Base-by-base conservation (phyloP, 2,329 filamentous ascomycete genomes). In the Claviceps africana region DNA sequence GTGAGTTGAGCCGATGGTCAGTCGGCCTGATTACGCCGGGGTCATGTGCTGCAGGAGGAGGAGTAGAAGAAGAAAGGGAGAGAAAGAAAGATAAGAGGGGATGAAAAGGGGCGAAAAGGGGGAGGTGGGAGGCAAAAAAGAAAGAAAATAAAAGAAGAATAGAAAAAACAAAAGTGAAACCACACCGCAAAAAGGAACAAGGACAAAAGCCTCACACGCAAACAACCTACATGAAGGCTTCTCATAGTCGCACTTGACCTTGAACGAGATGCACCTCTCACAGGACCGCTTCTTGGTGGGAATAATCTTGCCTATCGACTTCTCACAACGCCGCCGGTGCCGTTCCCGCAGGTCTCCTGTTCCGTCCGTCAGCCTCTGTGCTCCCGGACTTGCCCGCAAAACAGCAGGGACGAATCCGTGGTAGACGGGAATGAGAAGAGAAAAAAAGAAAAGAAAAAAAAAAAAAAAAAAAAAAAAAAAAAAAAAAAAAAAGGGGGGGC, bases 261-360 rank as follows among this genome's bases (percentile, higher is more conserved):
- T 54, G 47, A 54, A 54, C 28, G 53, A 54, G 13, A 54, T 54
- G 33, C 53, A 54, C n/a, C 53, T 31, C 53, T 54, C 53, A 30
- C 53, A 54, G 3, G 53, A 54, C 22, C 53, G 48, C 53, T 54
- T 54, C 50, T 54, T 54, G 42, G 53, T 54, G 8, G 53, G 50
- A 37, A 54, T 50, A 11, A 54, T 44, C 30, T 54, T 54, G n/a
- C 53, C 53, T 44, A 54, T 50, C 17, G 53, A 52, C 35, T 54
- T 54, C 25, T 54, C 50, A 22, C 53, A 54, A 7, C 53, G 53
- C 39, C 53, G 39, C 37, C 53, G 46, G 35, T 54, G 53, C 40
- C 53, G 50, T 35, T 54, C 53, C 22, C 47, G 44, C 28, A 54
- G n/a, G 42, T 54, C 53, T 43, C 53, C 53, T 54, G 44, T 44